Evolutionary conservation across 306 rosid genomes (phyloP).

Genomic region (Rosa rugosa): DNA sequence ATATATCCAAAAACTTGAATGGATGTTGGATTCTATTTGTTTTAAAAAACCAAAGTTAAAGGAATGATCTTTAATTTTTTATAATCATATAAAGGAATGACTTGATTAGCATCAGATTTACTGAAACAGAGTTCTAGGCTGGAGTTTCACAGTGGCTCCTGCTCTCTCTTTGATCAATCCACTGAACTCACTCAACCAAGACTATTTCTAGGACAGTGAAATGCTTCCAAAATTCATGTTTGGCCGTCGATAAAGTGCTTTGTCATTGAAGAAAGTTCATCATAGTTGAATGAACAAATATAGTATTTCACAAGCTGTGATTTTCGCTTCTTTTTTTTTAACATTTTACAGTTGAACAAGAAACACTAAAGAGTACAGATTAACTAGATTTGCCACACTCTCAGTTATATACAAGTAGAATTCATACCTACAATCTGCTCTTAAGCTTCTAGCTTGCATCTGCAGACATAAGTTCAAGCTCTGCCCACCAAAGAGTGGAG

Average conservation of each 20-base stretch:
- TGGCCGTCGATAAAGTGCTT: neutral
- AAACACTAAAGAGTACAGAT: neutral
- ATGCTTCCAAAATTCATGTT: neutral
- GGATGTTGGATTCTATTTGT: neutral
- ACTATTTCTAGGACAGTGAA: neutral
- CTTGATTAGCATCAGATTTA: neutral
- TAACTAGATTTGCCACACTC: constrained; percentile 17
- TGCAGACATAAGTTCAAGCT: constrained; percentile 74
- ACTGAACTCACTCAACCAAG: neutral
- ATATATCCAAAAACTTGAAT: neutral
- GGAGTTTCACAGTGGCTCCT: neutral
- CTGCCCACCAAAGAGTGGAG: constrained; percentile 99
- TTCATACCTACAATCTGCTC: constrained; percentile 34
- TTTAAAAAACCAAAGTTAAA: neutral
- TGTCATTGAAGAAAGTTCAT: neutral
- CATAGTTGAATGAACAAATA: constrained; percentile 15
- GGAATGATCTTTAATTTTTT: neutral
- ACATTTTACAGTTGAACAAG: constrained; percentile 6
- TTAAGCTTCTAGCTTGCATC: constrained; percentile 48
- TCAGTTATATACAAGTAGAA: constrained; percentile 56
- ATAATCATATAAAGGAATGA: neutral
- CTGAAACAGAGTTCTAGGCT: neutral
- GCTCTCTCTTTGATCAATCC: neutral
- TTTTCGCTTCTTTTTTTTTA: neutral
- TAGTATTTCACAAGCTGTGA: constrained; percentile 18